Base-by-base conservation (phyloP, 1,139 yeast species). In the Nadsonia starkeyi-henricii region DNA sequence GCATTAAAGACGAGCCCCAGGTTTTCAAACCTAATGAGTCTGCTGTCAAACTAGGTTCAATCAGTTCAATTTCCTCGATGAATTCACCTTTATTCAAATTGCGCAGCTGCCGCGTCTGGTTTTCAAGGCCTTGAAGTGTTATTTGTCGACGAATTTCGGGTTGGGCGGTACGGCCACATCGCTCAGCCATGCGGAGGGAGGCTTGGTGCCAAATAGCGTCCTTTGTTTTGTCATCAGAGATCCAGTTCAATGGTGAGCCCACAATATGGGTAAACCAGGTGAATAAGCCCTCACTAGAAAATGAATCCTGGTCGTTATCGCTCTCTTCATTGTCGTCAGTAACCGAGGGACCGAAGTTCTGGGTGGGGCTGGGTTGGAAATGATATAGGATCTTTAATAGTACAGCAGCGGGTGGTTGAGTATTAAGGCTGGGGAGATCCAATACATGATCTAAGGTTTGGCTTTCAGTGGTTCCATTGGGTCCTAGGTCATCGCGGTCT, bases 21-120 rank as follows among this genome's bases (percentile, higher is more conserved):
- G 98, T 91, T 55, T 89, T 88, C 61, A 86, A 72, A 0, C 98
- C 98, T 33, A 91, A 67, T 54, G 83, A 84, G 62, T 91, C 98
- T 46, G 78, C 77, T 0, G 96, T 85, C 52, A 91, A 67, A 0
- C 95, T 79, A 0, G 97, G 97, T 61, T 91, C 98, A 51, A 74
- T 73, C 36, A 91, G 64, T 23, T 61, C 55, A 0, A 85, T 72
- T 7, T 19, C 56, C 59, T 44, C 46, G 1, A 3, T 47, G 47
- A 1, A 30, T 33, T 13, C 53, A 50, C 9, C 51, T 36, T 48
- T 47, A 19, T 13, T 33, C 17, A 33, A 15, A 33, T 33, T 33
- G 17, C 39, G 15, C 17, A 12, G 17, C 17, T 33, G 39, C 15
- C 39, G 39, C 21, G 30, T 30, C 19, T 51, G 28, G n/a, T 43